These are phyloP conservation scores for Usnea hakonensis DNA, from an alignment of 495 filamentous ascomycete species.

Conservation along the genomic window DNA sequence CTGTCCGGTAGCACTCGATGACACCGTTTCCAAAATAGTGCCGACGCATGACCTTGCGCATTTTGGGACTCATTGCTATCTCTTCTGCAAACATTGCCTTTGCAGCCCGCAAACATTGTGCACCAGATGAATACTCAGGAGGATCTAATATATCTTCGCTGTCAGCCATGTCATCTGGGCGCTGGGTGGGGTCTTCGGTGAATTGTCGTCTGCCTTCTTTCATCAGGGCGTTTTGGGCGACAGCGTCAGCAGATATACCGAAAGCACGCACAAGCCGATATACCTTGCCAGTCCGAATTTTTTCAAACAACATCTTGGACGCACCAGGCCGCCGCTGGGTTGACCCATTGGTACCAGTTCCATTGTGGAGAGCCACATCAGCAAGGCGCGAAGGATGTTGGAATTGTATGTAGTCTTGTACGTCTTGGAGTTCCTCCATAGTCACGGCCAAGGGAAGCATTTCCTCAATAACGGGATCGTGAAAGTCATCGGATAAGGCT, in stretches of 20 bases:
- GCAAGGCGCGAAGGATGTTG: slow-evolving; percentile 78
- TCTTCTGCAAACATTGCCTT: slow-evolving; percentile 89
- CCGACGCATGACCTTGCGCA: slow-evolving; percentile 78
- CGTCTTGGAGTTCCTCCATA: slow-evolving; percentile 90
- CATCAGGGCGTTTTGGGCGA: slow-evolving; percentile 75
- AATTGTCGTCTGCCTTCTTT: slow-evolving; percentile 66
- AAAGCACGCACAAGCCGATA: slow-evolving; percentile 82
- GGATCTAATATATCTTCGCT: slow-evolving; percentile 59
- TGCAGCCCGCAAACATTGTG: slow-evolving; percentile 66
- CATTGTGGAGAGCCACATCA: slow-evolving; percentile 57
- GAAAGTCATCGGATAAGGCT: slow-evolving; percentile 37
- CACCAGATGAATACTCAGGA: slow-evolving; percentile 66
- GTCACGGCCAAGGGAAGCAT: slow-evolving; percentile 65
- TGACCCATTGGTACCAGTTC: slow-evolving; percentile 31
- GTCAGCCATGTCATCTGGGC: slow-evolving; percentile 83
- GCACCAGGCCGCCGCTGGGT: slow-evolving; percentile 74
- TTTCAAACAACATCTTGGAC: slow-evolving; percentile 66
- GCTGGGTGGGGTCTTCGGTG: slow-evolving; percentile 68
- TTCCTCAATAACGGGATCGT: slow-evolving; percentile 66
- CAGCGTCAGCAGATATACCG: slow-evolving; percentile 79
- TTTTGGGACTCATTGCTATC: slow-evolving; percentile 74
- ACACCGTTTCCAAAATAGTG: slow-evolving; percentile 73
- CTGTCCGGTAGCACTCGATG: slow-evolving; percentile 80
- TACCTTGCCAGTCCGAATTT: slow-evolving; percentile 65
- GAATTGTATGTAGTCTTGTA: slow-evolving; percentile 96